Percentiles rank a stretch among this genome's conserved stretches.
Conservation (phyloP, 169 alveolate genomes). For the Plasmodium vinckei region DNA sequence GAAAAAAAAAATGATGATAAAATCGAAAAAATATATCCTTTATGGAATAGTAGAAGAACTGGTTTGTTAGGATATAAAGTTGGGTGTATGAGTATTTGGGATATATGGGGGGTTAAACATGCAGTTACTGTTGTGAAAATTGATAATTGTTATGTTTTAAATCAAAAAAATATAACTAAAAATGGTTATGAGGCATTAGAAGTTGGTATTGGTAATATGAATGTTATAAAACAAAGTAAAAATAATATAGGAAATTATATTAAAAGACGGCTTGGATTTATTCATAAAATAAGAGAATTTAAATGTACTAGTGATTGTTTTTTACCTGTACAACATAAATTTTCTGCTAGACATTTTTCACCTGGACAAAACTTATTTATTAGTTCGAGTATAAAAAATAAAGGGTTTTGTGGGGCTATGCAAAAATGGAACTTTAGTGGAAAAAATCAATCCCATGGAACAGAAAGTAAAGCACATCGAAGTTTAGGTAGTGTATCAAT, state of each 20-base stretch:
- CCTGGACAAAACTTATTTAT: conserved; percentile 92
- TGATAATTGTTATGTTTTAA: conserved; percentile 87
- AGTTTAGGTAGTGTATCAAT: conserved; percentile 90
- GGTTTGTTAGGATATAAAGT: conserved; percentile 90
- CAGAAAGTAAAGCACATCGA: conserved; percentile 90
- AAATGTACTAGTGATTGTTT: conserved; percentile 90
- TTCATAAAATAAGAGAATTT: conserved; percentile 86
- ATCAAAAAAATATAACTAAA: conserved; percentile 84
- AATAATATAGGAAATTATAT: conserved; percentile 86
- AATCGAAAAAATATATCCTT: conserved; percentile 49
- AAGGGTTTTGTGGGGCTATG: conserved; percentile 91
- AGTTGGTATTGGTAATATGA: conserved; percentile 88
- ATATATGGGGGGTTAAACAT: conserved; percentile 91
- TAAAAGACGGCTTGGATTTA: conserved; percentile 85
- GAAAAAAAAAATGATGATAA: conserved; percentile 66
- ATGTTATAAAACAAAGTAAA: conserved; percentile 83
- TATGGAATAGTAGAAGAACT: conserved; percentile 75
- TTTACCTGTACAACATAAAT: conserved; percentile 88
- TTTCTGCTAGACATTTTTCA: conserved; percentile 89
- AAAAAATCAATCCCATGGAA: conserved; percentile 87
- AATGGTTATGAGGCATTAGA: conserved; percentile 92
- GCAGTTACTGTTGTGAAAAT: conserved; percentile 90
- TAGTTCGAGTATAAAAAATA: conserved; percentile 88
- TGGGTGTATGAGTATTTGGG: conserved; percentile 92
- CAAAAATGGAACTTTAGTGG: conserved; percentile 91